These are phyloP conservation scores for Thelephora aurantiotincta DNA, from an alignment of 768 basidiomycete species.

Conservation along the genomic window DNA sequence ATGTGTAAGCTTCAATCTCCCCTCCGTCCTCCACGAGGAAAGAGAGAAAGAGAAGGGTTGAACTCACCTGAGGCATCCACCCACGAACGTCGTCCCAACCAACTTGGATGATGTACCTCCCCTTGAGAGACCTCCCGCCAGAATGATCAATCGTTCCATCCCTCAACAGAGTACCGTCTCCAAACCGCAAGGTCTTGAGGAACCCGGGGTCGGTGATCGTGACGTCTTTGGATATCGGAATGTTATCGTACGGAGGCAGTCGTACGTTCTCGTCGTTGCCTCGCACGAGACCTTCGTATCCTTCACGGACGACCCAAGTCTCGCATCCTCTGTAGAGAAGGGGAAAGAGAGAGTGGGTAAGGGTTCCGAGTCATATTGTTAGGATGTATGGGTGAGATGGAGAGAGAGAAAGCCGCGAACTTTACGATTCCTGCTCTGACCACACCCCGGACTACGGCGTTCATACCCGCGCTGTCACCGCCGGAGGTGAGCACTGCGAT, in stretches of 20 bases:
- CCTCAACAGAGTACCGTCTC: conserved; percentile 61
- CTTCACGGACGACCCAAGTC: conserved; percentile 92
- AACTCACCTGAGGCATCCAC: conserved; percentile 76
- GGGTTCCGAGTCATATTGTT: conserved; percentile 2
- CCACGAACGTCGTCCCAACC: conserved; percentile 98
- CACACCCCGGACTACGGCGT: conserved; percentile 85
- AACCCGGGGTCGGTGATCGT: conserved; percentile 23
- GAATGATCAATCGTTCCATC: conserved; percentile 72
- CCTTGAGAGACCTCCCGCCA: conserved; percentile 64
- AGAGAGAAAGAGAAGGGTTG: not conserved
- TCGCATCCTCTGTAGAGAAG: conserved; percentile 70
- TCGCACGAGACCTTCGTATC: conserved; percentile 93
- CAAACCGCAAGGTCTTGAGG: conserved; percentile 67
- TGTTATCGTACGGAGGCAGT: conserved; percentile 11
- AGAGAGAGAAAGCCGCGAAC: conserved; percentile 34
- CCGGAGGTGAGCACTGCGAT: conserved; percentile 91
- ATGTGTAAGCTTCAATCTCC: not conserved
- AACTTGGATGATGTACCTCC: conserved; percentile 85
- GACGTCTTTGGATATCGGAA: conserved; percentile 12
- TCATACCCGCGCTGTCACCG: conserved; percentile 97
- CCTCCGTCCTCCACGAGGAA: not conserved
- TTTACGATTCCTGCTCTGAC: conserved; percentile 87
- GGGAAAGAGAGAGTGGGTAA: not conserved
- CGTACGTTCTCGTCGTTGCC: conserved; percentile 48
- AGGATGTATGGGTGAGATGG: not conserved